phyloP scores from a whole-genome alignment of 257 asterid species.

The Anisodus tanguticus region DNA sequence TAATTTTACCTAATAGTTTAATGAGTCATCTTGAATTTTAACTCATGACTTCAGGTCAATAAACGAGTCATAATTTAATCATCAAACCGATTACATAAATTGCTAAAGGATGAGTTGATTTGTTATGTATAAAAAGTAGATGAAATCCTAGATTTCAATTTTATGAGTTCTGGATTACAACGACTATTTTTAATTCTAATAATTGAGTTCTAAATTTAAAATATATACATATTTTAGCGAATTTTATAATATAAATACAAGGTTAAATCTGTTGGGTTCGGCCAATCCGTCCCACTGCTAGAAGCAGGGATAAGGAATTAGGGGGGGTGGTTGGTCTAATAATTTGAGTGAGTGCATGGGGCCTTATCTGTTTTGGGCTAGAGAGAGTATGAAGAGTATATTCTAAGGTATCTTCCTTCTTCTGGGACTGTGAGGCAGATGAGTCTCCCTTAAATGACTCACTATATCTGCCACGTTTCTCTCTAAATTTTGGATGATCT shows the following conservation, averaged over 20 bases:
- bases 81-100: too few species aligned
- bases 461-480: constrained; percentile 15
- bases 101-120: too few species aligned
- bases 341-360: neutral
- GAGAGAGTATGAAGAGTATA: constrained; percentile 35
- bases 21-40: neutral
- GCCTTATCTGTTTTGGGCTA: constrained; percentile 29
- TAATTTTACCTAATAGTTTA: neutral
- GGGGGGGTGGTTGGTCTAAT: neutral
- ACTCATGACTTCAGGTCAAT: neutral
- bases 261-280: neutral
- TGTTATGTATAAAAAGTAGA: too few species aligned
- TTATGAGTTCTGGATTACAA: too few species aligned
- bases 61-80: too few species aligned
- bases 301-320: neutral
- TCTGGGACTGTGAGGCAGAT: constrained; percentile 21
- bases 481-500: neutral
- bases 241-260: too few species aligned
- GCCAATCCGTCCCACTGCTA: too few species aligned
- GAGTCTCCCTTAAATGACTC: neutral
- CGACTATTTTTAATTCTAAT: too few species aligned
- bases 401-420: constrained; percentile 51
- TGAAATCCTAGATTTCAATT: too few species aligned
- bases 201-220: too few species aligned
- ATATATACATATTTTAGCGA: too few species aligned